A percentile compares a stretch with the other conserved stretches of the same genome.
phyloP scores from a whole-genome alignment of 805 yeast genomes.

The Sugiyamaella qingdaonensis region DNA sequence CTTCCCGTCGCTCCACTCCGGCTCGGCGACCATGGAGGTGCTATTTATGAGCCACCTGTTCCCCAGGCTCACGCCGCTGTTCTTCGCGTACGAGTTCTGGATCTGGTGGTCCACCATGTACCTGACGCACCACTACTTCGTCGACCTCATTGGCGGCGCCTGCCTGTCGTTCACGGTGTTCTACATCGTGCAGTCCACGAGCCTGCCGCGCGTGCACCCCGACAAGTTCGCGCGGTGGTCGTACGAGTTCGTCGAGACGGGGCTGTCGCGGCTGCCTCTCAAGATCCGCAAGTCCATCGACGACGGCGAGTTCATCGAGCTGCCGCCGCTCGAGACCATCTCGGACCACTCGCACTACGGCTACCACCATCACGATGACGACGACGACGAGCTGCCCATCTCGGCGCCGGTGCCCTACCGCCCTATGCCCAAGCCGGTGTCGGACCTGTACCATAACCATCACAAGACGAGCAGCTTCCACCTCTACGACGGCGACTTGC shows the following conservation, averaged over 20 bases:
- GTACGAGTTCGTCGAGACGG: constrained; percentile 37
- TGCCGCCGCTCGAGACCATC: constrained; percentile 15
- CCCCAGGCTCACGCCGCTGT: constrained; percentile 62
- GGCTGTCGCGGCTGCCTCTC: constrained; percentile 19
- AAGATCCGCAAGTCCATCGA: constrained; percentile 27
- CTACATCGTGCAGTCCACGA: constrained; percentile 58
- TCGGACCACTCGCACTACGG: constrained; percentile 1
- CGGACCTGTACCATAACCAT: constrained; percentile 13
- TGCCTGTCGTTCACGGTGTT: constrained; percentile 70
- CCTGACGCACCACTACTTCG: constrained; percentile 91
- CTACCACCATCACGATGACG: not conserved
- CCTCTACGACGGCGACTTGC: constrained; percentile 12
- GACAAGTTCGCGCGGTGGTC: constrained; percentile 41
- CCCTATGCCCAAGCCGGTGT: constrained; percentile 3
- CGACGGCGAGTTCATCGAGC: constrained; percentile 25
- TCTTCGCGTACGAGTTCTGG: constrained; percentile 80
- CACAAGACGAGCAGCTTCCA: constrained; percentile 19
- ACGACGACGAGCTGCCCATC: constrained; percentile 4
- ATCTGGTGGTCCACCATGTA: constrained; percentile 99
- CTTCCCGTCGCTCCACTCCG: constrained; percentile 79
- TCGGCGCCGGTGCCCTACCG: constrained; percentile 5
- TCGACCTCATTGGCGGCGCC: constrained; percentile 93
- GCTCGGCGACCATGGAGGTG: constrained; percentile 91
- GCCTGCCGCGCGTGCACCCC: constrained; percentile 49
- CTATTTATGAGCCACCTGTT: constrained; percentile 78